Conservation (phyloP, 805 yeast species). For the Candida arabinofermentans region DNA sequence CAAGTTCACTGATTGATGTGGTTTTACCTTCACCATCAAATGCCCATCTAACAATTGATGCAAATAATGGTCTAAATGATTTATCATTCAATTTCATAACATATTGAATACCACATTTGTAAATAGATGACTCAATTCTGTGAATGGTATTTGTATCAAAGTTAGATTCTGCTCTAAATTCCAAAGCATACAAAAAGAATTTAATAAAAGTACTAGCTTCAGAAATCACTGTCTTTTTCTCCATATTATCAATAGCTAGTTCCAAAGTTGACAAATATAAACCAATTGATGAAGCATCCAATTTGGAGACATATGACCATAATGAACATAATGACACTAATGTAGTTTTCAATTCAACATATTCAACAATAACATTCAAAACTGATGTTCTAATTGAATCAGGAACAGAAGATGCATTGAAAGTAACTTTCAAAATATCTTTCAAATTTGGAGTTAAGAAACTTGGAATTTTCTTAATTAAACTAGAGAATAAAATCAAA, state of each 20-base stretch:
- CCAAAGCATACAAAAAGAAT: slow-evolving; percentile 67
- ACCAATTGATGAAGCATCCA: slow-evolving; percentile 52
- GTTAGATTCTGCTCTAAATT: slow-evolving; percentile 54
- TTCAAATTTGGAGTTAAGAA: slow-evolving; percentile 69
- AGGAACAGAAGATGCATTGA: slow-evolving; percentile 56
- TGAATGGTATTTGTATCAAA: slow-evolving; percentile 72
- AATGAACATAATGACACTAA: slow-evolving; percentile 56
- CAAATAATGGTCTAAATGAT: slow-evolving; percentile 88
- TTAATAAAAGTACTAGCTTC: slow-evolving; percentile 65
- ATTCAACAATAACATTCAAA: slow-evolving; percentile 55
- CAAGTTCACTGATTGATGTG: slow-evolving; percentile 42
- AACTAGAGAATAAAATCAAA: slow-evolving; percentile 65
- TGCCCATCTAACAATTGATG: slow-evolving; percentile 86
- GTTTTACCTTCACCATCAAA: slow-evolving; percentile 72
- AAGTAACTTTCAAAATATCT: slow-evolving; percentile 55
- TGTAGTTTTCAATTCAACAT: slow-evolving; percentile 62
- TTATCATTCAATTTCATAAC: slow-evolving; percentile 93
- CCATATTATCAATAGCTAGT: slow-evolving; percentile 57
- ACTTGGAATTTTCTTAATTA: slow-evolving; percentile 80
- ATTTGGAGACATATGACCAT: slow-evolving; percentile 47
- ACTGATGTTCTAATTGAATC: slow-evolving; percentile 58
- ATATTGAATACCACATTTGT: slow-evolving; percentile 65
- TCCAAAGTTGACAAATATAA: slow-evolving; percentile 68
- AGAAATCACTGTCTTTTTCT: slow-evolving; percentile 70
- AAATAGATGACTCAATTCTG: slow-evolving; percentile 75